Evolutionary conservation across 139 green algal species (phyloP).

Genomic region (Coccomyxa sp.): DNA sequence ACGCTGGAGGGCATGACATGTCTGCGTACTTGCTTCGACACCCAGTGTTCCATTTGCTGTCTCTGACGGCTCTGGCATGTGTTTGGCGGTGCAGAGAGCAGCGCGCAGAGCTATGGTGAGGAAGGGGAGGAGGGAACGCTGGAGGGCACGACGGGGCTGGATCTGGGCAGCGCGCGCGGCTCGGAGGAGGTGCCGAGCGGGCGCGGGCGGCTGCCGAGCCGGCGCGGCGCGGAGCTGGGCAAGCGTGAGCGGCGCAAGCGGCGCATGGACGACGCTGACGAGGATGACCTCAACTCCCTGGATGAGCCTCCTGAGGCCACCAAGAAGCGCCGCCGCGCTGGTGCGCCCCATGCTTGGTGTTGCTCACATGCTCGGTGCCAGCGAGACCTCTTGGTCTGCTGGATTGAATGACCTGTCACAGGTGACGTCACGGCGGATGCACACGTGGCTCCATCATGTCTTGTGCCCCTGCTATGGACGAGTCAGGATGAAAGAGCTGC

Average conservation of each 20-base stretch:
- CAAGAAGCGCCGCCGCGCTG: not conserved
- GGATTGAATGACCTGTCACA: too few relatives aligned
- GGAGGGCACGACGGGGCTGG: not conserved
- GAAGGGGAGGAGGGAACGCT: slow-evolving; percentile 14
- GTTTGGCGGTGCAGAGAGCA: not conserved
- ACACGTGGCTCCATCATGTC: too few relatives aligned
- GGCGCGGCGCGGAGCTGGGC: not conserved
- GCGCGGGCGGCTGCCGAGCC: not conserved
- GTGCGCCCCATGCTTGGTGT: not conserved
- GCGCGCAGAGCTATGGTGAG: slow-evolving; percentile 6
- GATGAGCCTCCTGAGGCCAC: not conserved
- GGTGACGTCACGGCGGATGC: too few relatives aligned
- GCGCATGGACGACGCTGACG: slow-evolving; percentile 9
- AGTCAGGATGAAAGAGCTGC: too few relatives aligned
- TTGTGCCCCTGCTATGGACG: too few relatives aligned
- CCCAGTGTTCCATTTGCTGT: too few relatives aligned
- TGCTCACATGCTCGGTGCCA: too few relatives aligned
- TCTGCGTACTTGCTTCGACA: too few relatives aligned
- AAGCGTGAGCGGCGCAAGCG: slow-evolving; percentile 16
- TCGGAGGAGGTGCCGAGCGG: not conserved
- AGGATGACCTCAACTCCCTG: not conserved
- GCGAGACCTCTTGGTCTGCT: too few relatives aligned
- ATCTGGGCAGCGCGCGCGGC: slow-evolving; percentile 2
- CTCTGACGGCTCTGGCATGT: not conserved
- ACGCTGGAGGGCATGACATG: not conserved